A percentile compares a stretch with the other conserved stretches of the same genome.
These are phyloP conservation scores for Tylopilus subfusipes DNA, from an alignment of 768 basidiomycete species.

Conservation along the genomic window DNA sequence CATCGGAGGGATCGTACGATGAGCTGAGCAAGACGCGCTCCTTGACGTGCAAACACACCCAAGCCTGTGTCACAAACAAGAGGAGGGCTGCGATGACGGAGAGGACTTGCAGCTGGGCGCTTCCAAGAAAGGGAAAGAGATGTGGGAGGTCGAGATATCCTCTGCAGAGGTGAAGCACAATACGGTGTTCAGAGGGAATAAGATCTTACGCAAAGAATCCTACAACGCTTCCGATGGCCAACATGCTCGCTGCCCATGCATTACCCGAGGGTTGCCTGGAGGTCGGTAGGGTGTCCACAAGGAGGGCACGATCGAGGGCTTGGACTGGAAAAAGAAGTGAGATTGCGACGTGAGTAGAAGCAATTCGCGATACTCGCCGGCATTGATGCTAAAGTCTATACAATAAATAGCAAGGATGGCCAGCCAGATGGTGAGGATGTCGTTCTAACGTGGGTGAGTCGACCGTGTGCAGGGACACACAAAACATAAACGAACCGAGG, in stretches of 20 bases:
- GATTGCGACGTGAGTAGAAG: not conserved
- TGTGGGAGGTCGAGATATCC: conserved; percentile 76
- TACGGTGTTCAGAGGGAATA: not conserved
- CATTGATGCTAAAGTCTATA: conserved; percentile 65
- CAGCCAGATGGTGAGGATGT: conserved; percentile 66
- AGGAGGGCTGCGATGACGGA: conserved; percentile 69
- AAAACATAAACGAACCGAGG: not conserved
- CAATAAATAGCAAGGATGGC: conserved; percentile 70
- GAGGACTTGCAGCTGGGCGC: conserved; percentile 76
- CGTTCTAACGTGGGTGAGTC: conserved; percentile 41
- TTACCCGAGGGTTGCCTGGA: conserved; percentile 78
- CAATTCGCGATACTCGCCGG: conserved; percentile 31
- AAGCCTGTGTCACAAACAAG: conserved; percentile 60
- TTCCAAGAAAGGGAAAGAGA: conserved; percentile 71
- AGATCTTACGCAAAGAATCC: conserved; percentile 80
- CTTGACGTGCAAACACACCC: conserved; percentile 58
- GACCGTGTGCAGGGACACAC: not conserved
- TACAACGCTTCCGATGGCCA: conserved; percentile 77
- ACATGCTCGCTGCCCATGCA: conserved; percentile 95
- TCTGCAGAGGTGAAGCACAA: conserved; percentile 34
- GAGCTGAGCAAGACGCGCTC: conserved; percentile 67
- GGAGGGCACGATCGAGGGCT: conserved; percentile 84
- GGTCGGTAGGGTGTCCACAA: conserved; percentile 81
- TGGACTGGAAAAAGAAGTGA: conserved; percentile 49
- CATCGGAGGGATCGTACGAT: conserved; percentile 17